These are phyloP conservation scores for Ogataea pilisensis DNA, from an alignment of 805 yeast genomes.

Conservation along the genomic window DNA sequence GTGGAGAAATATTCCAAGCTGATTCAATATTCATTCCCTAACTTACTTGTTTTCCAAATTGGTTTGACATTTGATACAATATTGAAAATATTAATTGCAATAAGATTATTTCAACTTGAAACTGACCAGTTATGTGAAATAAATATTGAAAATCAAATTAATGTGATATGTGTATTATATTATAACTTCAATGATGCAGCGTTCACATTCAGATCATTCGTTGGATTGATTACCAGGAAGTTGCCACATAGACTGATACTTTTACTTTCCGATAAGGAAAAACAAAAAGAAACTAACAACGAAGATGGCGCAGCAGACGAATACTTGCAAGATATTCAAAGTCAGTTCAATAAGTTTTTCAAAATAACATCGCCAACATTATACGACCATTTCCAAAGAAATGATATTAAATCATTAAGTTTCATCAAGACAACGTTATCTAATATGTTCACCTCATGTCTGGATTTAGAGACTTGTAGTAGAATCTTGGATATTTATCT, in stretches of 20 bases:
- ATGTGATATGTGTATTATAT: constrained; percentile 25
- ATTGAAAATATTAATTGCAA: constrained; percentile 20
- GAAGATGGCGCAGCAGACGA: constrained; percentile 4
- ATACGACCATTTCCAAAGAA: constrained; percentile 41
- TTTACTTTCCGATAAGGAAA: constrained; percentile 8
- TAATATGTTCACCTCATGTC: constrained; percentile 41
- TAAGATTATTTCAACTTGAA: constrained; percentile 15
- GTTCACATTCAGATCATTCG: constrained; percentile 22
- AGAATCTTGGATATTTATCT: constrained; percentile 55
- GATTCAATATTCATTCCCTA: constrained; percentile 27
- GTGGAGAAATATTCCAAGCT: constrained; percentile 22
- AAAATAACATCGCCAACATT: constrained; percentile 41
- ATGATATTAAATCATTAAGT: background rate
- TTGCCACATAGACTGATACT: constrained; percentile 16
- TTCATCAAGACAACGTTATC: constrained; percentile 33
- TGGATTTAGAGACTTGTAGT: constrained; percentile 43
- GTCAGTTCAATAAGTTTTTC: constrained; percentile 47
- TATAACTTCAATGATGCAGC: constrained; percentile 22
- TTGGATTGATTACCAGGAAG: constrained; percentile 24
- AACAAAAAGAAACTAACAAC: constrained; percentile 3
- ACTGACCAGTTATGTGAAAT: constrained; percentile 5
- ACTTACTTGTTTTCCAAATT: constrained; percentile 26
- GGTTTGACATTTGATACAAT: constrained; percentile 29
- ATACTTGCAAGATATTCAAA: constrained; percentile 36
- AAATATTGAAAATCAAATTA: constrained; percentile 15